Evolutionary conservation across 2,329 filamentous ascomycete genomes (phyloP).

Genomic region (Alternaria viburni): DNA sequence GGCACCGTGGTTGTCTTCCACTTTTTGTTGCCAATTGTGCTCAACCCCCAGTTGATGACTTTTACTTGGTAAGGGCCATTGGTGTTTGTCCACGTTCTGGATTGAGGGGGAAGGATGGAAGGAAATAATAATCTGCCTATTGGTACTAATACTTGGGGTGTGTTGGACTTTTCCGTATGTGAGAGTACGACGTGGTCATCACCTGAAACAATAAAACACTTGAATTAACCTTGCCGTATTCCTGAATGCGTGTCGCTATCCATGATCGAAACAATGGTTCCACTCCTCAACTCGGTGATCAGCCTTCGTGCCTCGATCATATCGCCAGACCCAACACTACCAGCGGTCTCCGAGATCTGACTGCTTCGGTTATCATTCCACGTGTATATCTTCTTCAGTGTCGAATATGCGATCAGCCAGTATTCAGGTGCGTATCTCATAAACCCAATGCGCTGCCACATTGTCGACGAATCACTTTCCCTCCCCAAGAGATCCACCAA

Average conservation of each 20-base stretch:
- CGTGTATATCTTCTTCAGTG: too few species aligned
- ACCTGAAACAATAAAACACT: background rate
- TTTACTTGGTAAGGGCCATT: constrained; percentile 68
- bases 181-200: background rate
- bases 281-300: too few species aligned
- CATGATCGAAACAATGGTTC: too few species aligned
- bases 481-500: too few species aligned
- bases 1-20: constrained; percentile 70
- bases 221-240: background rate
- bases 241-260: background rate
- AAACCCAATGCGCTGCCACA: too few species aligned
- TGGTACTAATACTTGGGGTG: background rate
- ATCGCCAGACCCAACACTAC: too few species aligned
- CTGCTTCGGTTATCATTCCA: too few species aligned
- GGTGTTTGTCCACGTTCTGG: background rate
- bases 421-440: too few species aligned
- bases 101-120: background rate
- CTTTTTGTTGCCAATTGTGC: constrained; percentile 72
- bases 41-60: constrained; percentile 82
- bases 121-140: background rate
- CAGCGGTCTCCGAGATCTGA: too few species aligned
- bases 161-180: background rate
- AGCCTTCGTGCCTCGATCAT: too few species aligned
- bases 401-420: too few species aligned
- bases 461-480: too few species aligned